Base-by-base conservation (phyloP, 2,329 filamentous ascomycete species). In the Coleophoma cylindrospora region DNA sequence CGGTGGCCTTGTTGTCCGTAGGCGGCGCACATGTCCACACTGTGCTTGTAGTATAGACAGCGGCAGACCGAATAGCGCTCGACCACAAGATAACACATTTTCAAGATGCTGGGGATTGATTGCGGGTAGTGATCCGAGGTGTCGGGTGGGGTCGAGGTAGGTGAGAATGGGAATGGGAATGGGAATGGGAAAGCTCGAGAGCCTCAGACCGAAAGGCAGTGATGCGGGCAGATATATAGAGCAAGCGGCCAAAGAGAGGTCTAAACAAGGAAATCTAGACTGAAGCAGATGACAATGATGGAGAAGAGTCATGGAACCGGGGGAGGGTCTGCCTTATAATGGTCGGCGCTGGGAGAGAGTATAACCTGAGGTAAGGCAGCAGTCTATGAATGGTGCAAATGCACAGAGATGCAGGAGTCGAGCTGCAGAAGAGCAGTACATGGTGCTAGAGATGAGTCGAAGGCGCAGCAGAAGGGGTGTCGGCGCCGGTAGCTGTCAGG, bases 1-100 rank as follows among this genome's bases (percentile, higher is more conserved):
- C 57, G 57, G 61, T 89, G 85, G 36, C 81, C 81, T 55, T 76
- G 75, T 56, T 81, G 80, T 48, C 80, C 81, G 61, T 83, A 80
- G 47, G 76, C 74, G 38, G 77, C 71, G 62, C 85, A 89, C 56
- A 82, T 84, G 59, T 89, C 84, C 57, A 88, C 73, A 38, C 78
- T 76, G 64, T 88, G 85, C 57, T 77, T 73, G 70, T 86, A 80
- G 68, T 89, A 87, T 53, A 86, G 68, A 63, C 85, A 89, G 58
- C 80, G 75, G 71, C 85, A 89, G 50, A 84, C 83, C 14, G 83
- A 79, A 68, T 83, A 89, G 56, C 81, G 76, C 65, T 89, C 85
- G 61, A 86, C 73, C 55, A 89, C 74, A 68, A 85, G 80, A 63
- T 85, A 84, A 65, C 85, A 89, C 84, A 88, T 88, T 52, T 47